phyloP scores from a whole-genome alignment of 2,329 filamentous ascomycete species.

The Hirsutella rhossiliensis region DNA sequence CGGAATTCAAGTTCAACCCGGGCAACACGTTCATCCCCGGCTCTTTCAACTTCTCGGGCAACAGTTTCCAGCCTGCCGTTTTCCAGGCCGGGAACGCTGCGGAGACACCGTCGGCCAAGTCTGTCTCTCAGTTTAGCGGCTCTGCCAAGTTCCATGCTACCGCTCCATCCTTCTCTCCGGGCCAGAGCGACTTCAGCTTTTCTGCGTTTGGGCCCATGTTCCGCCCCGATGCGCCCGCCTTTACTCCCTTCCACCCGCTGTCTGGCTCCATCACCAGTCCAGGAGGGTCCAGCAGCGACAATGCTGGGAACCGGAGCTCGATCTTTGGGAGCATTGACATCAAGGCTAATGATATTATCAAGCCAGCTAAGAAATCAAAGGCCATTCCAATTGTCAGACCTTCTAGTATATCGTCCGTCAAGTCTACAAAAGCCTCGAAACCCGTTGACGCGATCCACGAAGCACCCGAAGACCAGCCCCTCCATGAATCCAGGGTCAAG shows the following conservation, averaged over 20 bases:
- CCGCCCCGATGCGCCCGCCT: slow-evolving; percentile 64
- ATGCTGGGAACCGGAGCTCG: slow-evolving; percentile 28
- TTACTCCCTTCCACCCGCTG: slow-evolving; percentile 49
- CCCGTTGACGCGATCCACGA: slow-evolving; percentile 13
- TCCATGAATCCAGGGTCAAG: slow-evolving; percentile 61
- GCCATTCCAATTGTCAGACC: slow-evolving; percentile 71
- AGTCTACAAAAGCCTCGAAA: slow-evolving; percentile 11
- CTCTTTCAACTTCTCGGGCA: slow-evolving; percentile 36
- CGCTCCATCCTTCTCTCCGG: slow-evolving; percentile 61
- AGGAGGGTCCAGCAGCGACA: slow-evolving; percentile 31
- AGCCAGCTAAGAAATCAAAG: slow-evolving; percentile 62
- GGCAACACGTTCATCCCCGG: slow-evolving; percentile 36
- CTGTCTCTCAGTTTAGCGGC: slow-evolving; percentile 19
- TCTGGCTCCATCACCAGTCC: slow-evolving; percentile 35
- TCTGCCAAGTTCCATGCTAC: slow-evolving; percentile 52
- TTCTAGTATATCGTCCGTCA: slow-evolving; percentile 34
- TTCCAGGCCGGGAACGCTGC: slow-evolving; percentile 25
- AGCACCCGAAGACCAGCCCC: slow-evolving; percentile 43
- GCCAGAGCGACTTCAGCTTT: slow-evolving; percentile 54
- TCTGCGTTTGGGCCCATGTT: slow-evolving; percentile 55
- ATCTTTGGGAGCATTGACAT: slow-evolving; percentile 63
- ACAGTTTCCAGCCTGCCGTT: slow-evolving; percentile 34
- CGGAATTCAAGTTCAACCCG: slow-evolving; percentile 73
- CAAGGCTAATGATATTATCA: slow-evolving; percentile 47
- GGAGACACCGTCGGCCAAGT: slow-evolving; percentile 8